A percentile compares a stretch with the other conserved stretches of the same genome.
Conservation (phyloP, 1,284 basidiomycete genomes). For the Sporisorium iseilematis-ciliati region DNA sequence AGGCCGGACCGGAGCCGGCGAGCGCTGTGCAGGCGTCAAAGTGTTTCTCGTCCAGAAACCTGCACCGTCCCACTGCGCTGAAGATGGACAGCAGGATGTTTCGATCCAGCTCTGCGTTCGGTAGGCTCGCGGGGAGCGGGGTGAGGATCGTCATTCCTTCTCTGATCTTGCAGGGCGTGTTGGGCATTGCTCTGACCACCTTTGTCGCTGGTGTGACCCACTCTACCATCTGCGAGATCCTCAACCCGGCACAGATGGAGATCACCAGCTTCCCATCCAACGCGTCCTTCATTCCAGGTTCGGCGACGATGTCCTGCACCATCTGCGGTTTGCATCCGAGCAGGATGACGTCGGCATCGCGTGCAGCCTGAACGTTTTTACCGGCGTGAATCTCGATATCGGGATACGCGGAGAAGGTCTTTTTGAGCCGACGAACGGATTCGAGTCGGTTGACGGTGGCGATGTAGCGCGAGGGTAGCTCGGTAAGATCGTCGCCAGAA, state of each 20-base stretch:
- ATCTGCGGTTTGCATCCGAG: constrained; percentile 83
- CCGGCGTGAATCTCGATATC: constrained; percentile 78
- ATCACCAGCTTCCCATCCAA: constrained; percentile 90
- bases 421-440: constrained; percentile 79
- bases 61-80: constrained; percentile 62
- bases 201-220: constrained; percentile 83
- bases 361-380: constrained; percentile 80
- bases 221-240: constrained; percentile 81
- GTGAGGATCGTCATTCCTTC: constrained; percentile 69
- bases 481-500: constrained; percentile 49
- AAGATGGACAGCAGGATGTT: constrained; percentile 64
- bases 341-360: constrained; percentile 84
- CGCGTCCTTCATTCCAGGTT: constrained; percentile 86
- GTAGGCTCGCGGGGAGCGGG: constrained; percentile 47
- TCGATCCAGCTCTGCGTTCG: constrained; percentile 46
- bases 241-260: constrained; percentile 95
- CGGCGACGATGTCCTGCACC: constrained; percentile 80
- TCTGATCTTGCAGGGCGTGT: constrained; percentile 86
- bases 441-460: constrained; percentile 88
- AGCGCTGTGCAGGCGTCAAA: constrained; percentile 98
- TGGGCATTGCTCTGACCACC: constrained; percentile 97
- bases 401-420: constrained; percentile 73
- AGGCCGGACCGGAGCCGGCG: constrained; percentile 95
- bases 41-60: constrained; percentile 72
- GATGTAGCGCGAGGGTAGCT: constrained; percentile 83